Percentiles rank a stretch among this genome's conserved stretches.
phyloP scores from a whole-genome alignment of 257 asterid genomes.

The Euphrasia confusa region DNA sequence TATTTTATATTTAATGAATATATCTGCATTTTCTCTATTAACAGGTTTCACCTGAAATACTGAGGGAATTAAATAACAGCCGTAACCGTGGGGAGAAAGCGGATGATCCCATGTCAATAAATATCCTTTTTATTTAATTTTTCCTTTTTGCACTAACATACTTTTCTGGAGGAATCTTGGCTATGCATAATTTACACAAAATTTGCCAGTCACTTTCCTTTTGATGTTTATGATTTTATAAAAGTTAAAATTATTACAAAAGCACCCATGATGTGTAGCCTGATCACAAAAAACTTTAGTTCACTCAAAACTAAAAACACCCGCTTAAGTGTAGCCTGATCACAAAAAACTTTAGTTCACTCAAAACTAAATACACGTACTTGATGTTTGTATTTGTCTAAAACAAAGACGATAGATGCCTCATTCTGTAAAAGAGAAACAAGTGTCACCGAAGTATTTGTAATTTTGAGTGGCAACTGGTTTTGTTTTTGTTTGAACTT shows the following conservation, averaged over 20 bases:
- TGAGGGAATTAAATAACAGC: conserved; percentile 80
- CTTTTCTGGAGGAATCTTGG: background rate
- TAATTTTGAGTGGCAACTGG: no score
- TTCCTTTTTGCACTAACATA: background rate
- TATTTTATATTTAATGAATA: background rate
- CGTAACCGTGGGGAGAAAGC: conserved; percentile 93
- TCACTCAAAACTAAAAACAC: background rate
- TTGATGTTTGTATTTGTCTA: background rate
- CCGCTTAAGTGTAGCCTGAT: background rate
- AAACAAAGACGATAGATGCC: background rate
- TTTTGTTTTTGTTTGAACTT: no score
- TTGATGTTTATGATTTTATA: background rate
- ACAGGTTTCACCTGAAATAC: conserved; percentile 92
- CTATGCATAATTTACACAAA: background rate
- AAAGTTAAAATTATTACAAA: background rate
- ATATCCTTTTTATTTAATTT: conserved; percentile 51
- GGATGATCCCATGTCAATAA: conserved; percentile 60
- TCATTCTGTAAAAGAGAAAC: no score
- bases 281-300: background rate
- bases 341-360: no score
- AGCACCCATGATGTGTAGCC: background rate
- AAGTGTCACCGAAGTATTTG: no score
- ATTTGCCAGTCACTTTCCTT: background rate
- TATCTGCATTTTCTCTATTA: conserved; percentile 23
- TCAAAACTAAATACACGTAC: no score